These are phyloP conservation scores for Helicocarpus griseus DNA, from an alignment of 2,329 filamentous ascomycete genomes.

Conservation along the genomic window DNA sequence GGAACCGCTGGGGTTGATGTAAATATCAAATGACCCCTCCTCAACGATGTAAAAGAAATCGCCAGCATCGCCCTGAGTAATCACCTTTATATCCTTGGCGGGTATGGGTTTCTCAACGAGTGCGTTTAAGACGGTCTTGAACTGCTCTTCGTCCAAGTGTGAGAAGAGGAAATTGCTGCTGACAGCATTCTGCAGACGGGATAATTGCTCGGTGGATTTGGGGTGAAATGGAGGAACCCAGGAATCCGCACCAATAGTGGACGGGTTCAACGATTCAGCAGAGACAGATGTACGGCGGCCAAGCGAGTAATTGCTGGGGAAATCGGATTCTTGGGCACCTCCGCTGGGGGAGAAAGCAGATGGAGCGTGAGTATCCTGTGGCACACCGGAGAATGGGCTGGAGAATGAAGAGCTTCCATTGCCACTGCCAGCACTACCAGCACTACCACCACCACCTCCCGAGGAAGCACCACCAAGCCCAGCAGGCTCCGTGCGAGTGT, in stretches of 20 bases:
- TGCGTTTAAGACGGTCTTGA: slow-evolving; percentile 74
- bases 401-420: neutral
- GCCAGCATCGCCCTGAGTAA: slow-evolving; percentile 87
- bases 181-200: slow-evolving; percentile 70
- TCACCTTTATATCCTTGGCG: slow-evolving; percentile 81
- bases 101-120: slow-evolving; percentile 93
- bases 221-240: slow-evolving; percentile 81
- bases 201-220: slow-evolving; percentile 73
- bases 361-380: slow-evolving; percentile 7
- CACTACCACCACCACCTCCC: slow-evolving; percentile 11
- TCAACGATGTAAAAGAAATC: slow-evolving; percentile 99
- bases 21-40: slow-evolving; percentile 79
- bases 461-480: neutral
- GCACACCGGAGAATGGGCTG: neutral
- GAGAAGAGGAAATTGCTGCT: slow-evolving; percentile 87
- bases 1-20: slow-evolving; percentile 69
- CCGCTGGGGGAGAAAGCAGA: slow-evolving; percentile 20
- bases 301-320: slow-evolving; percentile 90
- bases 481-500: neutral
- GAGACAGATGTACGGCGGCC: slow-evolving; percentile 91
- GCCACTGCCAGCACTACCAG: neutral
- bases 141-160: slow-evolving; percentile 90
- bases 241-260: slow-evolving; percentile 70
- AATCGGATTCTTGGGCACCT: slow-evolving; percentile 19
- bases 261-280: slow-evolving; percentile 89